Percentiles rank a stretch among this genome's conserved stretches.
These are phyloP conservation scores for Scedosporium aurantiacum DNA, from an alignment of 2,329 filamentous ascomycete species.

Conservation along the genomic window DNA sequence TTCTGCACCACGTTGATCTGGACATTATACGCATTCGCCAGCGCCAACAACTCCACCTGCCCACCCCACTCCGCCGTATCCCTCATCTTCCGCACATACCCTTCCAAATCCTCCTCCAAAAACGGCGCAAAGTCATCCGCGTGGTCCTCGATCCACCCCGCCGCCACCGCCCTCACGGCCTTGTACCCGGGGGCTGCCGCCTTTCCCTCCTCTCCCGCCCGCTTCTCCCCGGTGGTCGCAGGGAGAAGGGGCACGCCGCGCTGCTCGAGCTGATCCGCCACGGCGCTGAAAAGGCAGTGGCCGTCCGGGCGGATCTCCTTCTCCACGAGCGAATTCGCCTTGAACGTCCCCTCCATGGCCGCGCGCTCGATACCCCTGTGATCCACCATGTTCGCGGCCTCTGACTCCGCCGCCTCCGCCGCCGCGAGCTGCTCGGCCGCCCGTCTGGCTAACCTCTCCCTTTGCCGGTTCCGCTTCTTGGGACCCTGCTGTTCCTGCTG, in stretches of 20 bases:
- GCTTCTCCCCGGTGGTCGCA: slow-evolving; percentile 1
- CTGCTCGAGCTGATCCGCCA: slow-evolving; percentile 69
- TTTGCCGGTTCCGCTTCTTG: slow-evolving; percentile 83
- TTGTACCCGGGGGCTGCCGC: slow-evolving; percentile 49
- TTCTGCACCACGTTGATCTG: slow-evolving; percentile 80
- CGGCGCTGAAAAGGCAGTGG: slow-evolving; percentile 86
- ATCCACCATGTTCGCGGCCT: slow-evolving; percentile 66
- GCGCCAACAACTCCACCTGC: slow-evolving; percentile 75
- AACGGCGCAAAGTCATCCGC: slow-evolving; percentile 77
- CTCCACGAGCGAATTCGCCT: slow-evolving; percentile 54
- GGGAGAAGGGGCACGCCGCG: slow-evolving; percentile 32
- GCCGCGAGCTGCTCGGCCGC: slow-evolving; percentile 72
- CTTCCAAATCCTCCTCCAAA: slow-evolving; percentile 65
- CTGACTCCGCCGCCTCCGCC: slow-evolving; percentile 55
- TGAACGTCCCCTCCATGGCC: slow-evolving; percentile 59
- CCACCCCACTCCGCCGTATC: slow-evolving; percentile 95
- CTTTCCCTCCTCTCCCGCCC: slow-evolving; percentile 5
- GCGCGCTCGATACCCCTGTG: slow-evolving; percentile 58
- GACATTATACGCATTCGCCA: slow-evolving; percentile 70
- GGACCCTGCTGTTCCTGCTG: slow-evolving; percentile 8
- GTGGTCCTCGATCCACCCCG: slow-evolving; percentile 64
- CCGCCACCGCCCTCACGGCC: slow-evolving; percentile 57
- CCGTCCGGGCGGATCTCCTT: slow-evolving; percentile 80
- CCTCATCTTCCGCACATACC: slow-evolving; percentile 65
- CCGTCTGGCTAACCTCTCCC: slow-evolving; percentile 79